Conservation (phyloP, 352 stramenopile genomes). For the Aphanomyces invadans region DNA sequence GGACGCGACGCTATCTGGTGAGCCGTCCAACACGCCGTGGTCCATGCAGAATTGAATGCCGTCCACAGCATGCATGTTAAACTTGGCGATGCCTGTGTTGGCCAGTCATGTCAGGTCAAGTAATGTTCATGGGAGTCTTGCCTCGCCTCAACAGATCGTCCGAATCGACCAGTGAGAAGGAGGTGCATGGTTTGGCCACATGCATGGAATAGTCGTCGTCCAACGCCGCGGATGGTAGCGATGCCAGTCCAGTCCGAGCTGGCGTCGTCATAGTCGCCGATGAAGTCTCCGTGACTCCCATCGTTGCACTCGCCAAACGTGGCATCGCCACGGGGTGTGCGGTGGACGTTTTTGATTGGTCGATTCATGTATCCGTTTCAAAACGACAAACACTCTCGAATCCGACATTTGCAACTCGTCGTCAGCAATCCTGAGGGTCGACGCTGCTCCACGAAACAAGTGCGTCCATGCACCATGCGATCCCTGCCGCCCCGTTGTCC, state of each 20-base stretch:
- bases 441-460: too few relatives aligned
- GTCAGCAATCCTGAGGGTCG: too few relatives aligned
- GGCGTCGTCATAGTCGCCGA: not conserved
- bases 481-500: too few relatives aligned
- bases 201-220: too few relatives aligned
- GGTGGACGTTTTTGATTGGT: conserved; percentile 10
- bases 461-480: too few relatives aligned
- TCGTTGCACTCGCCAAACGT: not conserved
- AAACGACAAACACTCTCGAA: not conserved
- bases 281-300: not conserved
- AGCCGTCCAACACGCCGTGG: not conserved
- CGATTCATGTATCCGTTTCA: not conserved
- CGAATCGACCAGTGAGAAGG: too few relatives aligned
- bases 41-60: conserved; percentile 4
- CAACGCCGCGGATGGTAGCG: too few relatives aligned
- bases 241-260: not conserved
- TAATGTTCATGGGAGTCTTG: not conserved
- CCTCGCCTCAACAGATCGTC: too few relatives aligned
- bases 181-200: too few relatives aligned
- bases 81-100: conserved; percentile 11
- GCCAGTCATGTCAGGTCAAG: not conserved
- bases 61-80: not conserved
- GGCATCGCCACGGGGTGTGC: not conserved
- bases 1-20: not conserved
- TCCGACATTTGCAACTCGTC: too few relatives aligned